These are phyloP conservation scores for Biancaea sappan DNA, from an alignment of 306 rosid genomes.

Conservation along the genomic window DNA sequence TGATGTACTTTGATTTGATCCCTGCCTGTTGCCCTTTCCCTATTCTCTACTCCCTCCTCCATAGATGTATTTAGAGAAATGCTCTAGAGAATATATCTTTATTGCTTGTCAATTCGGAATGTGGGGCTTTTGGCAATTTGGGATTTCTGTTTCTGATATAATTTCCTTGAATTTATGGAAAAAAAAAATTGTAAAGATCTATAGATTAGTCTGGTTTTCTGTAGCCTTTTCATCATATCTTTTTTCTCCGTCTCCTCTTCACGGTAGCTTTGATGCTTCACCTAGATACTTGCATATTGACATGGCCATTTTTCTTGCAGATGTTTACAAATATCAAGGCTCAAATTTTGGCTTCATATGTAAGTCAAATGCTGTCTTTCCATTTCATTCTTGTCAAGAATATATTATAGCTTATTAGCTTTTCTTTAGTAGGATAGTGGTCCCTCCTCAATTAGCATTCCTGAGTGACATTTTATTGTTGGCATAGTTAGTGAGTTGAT, in stretches of 20 bases:
- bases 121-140: not conserved
- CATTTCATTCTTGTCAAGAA: not conserved
- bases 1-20: not conserved
- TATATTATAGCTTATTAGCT: constrained; percentile 15
- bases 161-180: not conserved
- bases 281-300: constrained; percentile 11
- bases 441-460: constrained; percentile 11
- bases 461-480: not conserved
- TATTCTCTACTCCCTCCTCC: too few relatives aligned
- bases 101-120: not conserved
- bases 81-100: not conserved
- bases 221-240: not conserved
- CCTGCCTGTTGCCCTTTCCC: not conserved
- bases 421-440: constrained; percentile 8
- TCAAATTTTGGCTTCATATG: constrained; percentile 49
- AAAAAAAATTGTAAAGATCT: not conserved
- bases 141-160: not conserved
- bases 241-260: too few relatives aligned
- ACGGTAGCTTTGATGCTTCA: not conserved
- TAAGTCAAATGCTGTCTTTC: constrained; percentile 35
- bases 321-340: constrained; percentile 47
- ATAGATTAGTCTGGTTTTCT: not conserved
- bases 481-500: not conserved
- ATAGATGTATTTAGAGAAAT: not conserved
- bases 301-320: constrained; percentile 37